phyloP scores from a whole-genome alignment of 768 basidiomycete genomes.

The Amanita rimosa region DNA sequence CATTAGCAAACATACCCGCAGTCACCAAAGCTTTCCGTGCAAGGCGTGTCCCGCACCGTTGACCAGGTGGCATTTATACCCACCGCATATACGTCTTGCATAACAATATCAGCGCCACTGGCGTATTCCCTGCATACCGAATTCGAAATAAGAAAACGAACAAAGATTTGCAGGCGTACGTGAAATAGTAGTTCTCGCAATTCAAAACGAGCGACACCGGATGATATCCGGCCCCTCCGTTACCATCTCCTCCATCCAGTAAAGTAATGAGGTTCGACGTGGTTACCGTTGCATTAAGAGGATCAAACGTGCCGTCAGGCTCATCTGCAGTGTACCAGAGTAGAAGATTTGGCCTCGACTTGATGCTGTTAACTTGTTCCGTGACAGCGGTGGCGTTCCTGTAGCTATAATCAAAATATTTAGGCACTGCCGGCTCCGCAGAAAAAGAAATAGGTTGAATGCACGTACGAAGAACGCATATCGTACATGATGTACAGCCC shows the following conservation, averaged over 20 bases:
- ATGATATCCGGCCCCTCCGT: too few relatives aligned
- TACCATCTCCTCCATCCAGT: too few relatives aligned
- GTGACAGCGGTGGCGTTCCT: slow-evolving; percentile 51
- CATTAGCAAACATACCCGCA: slow-evolving; percentile 45
- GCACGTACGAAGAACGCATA: slow-evolving; percentile 51
- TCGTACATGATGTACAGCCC: slow-evolving; percentile 73
- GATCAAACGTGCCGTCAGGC: slow-evolving; percentile 61
- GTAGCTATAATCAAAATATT: slow-evolving; percentile 30
- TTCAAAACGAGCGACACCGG: slow-evolving; percentile 54
- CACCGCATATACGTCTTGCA: slow-evolving; percentile 57
- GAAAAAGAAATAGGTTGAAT: neutral
- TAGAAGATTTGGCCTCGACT: slow-evolving; percentile 55
- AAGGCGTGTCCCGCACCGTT: slow-evolving; percentile 46
- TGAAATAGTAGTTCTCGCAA: slow-evolving; percentile 58
- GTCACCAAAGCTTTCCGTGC: slow-evolving; percentile 55
- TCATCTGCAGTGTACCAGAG: slow-evolving; percentile 71
- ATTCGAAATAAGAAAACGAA: neutral
- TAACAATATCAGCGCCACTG: slow-evolving; percentile 54
- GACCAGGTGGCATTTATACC: slow-evolving; percentile 59
- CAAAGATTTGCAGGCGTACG: slow-evolving; percentile 12
- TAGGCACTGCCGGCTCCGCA: neutral
- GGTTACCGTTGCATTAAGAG: slow-evolving; percentile 44
- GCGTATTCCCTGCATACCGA: slow-evolving; percentile 24
- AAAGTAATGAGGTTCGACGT: slow-evolving; percentile 50
- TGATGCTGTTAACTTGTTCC: slow-evolving; percentile 59